Evolutionary conservation across 78 protist genomes (phyloP).

Genomic region (Capsaspora owczarzaki): DNA sequence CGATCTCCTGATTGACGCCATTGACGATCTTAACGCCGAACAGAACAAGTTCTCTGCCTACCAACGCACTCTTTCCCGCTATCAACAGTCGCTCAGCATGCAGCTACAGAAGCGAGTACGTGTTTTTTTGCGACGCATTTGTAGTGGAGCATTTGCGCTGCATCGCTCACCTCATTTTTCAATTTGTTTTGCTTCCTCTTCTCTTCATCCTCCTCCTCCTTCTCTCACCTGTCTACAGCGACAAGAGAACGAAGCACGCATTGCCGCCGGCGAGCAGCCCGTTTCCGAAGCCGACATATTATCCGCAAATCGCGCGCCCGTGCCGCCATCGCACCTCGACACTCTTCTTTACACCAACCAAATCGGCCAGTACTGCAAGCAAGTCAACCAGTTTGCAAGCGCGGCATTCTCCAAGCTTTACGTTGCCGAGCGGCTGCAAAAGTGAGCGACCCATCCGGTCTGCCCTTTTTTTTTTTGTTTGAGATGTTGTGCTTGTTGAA

Average conservation of each 20-base stretch:
- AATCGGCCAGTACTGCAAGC: slow-evolving; percentile 57
- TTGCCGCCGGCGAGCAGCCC: slow-evolving; percentile 2
- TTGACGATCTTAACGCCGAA: slow-evolving; percentile 50
- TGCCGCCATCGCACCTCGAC: slow-evolving; percentile 53
- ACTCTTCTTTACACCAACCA: slow-evolving; percentile 50
- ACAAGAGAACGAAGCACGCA: slow-evolving; percentile 13
- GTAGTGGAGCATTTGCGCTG: background rate
- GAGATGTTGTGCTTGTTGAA: too few species aligned
- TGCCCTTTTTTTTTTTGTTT: background rate
- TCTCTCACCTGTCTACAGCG: background rate
- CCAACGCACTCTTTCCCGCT: too few species aligned
- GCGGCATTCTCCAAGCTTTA: slow-evolving; percentile 6
- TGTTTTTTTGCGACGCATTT: background rate
- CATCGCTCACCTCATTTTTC: background rate
- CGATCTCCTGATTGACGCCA: slow-evolving; percentile 54
- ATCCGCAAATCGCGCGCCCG: background rate
- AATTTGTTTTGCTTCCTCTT: background rate
- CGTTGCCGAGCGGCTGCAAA: background rate
- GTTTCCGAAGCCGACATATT: slow-evolving; percentile 4
- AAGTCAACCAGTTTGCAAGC: slow-evolving; percentile 27
- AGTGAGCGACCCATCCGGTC: background rate
- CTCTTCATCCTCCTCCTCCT: background rate
- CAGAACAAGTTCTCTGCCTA: slow-evolving; percentile 33
- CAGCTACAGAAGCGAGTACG: background rate
- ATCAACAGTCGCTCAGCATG: too few species aligned